Evolutionary conservation across 768 basidiomycete genomes (phyloP).

Genomic region (Trametes elegans): DNA sequence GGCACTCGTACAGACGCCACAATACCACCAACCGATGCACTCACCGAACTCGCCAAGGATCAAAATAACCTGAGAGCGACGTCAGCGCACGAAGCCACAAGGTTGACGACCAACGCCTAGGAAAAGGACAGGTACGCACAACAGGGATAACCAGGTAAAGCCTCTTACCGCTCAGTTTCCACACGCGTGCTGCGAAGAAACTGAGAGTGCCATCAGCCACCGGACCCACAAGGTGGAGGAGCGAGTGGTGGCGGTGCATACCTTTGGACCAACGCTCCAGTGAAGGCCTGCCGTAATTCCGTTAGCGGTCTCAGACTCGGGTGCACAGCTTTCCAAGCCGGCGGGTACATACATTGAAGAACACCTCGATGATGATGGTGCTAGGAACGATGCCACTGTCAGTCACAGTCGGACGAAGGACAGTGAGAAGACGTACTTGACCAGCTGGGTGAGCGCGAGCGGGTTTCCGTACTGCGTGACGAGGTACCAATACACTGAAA

Average conservation of each 20-base stretch:
- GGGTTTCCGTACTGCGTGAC: neutral
- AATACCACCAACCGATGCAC: neutral
- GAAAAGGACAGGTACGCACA: conserved; percentile 33
- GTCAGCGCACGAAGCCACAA: neutral
- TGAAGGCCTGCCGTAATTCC: conserved; percentile 40
- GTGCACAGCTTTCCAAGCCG: neutral
- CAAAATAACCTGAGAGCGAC: conserved; percentile 35
- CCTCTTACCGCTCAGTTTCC: conserved; percentile 45
- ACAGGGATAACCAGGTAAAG: conserved; percentile 40
- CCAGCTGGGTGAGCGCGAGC: neutral
- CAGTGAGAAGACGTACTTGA: neutral
- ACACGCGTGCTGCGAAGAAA: conserved; percentile 24
- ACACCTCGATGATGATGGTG: conserved; percentile 46
- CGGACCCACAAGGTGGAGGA: too few species aligned
- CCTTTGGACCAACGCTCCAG: conserved; percentile 57
- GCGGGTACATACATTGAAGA: conserved; percentile 48
- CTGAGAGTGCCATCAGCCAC: neutral
- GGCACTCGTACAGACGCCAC: neutral
- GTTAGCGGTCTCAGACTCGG: neutral
- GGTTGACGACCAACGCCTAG: too few species aligned
- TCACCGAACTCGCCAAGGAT: conserved; percentile 50
- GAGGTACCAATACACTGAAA: neutral
- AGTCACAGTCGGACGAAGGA: too few species aligned
- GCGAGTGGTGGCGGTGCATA: too few species aligned
- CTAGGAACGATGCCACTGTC: conserved; percentile 28